phyloP scores from a whole-genome alignment of 306 rosid species.

The Rosa lucieae region DNA sequence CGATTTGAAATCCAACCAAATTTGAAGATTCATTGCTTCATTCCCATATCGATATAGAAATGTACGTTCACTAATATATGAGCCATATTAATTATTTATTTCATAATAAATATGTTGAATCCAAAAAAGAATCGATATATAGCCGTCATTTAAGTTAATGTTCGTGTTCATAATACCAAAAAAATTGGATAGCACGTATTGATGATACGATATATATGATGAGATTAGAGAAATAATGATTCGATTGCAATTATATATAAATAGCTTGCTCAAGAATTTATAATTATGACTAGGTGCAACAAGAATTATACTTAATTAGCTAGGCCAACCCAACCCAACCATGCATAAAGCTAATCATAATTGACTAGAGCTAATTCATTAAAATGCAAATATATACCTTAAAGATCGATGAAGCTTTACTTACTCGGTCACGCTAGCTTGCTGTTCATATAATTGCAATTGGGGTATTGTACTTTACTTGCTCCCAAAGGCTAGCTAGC shows the following conservation, averaged over 20 bases:
- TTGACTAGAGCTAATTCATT: not conserved
- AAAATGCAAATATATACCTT: not conserved
- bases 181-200: not conserved
- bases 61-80: too few species aligned
- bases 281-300: not conserved
- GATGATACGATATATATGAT: not conserved
- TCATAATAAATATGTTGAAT: too few species aligned
- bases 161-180: too few species aligned
- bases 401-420: not conserved
- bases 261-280: not conserved
- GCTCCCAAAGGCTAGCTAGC: conserved; percentile 4
- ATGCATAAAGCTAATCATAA: not conserved
- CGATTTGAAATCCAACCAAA: too few species aligned
- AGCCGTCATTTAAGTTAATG: too few species aligned
- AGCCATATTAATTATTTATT: too few species aligned
- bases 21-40: too few species aligned
- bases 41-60: too few species aligned
- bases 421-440: not conserved
- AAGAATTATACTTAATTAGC: not conserved
- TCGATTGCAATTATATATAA: not conserved
- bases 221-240: not conserved
- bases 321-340: not conserved
- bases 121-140: too few species aligned
- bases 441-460: conserved; percentile 23
- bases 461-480: conserved; percentile 15